Evolutionary conservation across 306 rosid species (phyloP), one percentile per base, ranked within the genome.

Genomic region (Lagenaria siceraria): DNA sequence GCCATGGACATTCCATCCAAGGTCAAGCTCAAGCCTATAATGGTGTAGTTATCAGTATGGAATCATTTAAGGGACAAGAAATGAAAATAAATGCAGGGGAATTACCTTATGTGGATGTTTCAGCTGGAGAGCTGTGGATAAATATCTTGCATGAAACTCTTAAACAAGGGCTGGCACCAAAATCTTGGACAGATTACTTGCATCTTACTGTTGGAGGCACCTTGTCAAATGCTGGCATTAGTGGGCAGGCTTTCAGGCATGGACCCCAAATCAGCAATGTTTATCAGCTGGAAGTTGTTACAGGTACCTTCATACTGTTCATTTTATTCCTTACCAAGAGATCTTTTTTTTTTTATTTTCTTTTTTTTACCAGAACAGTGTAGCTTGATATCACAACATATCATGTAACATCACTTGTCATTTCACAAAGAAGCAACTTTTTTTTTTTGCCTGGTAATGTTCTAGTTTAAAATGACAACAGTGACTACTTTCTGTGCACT

Each of bases 101-200:
- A 29, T 74, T 38, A 38, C 89, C 98, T 72, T 92, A 87, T 78
- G 98, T 84, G 29, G 99, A 96, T 80, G 99, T 89, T 38, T 89
- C 97, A 7, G 97, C 90, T 4, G 98, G 99, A 29, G 93, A 92
- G 85, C 81, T 96, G 83, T 96, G 99, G 99, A 92, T 96, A 78
- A 88, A 90, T 78, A 83, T 96, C 79, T 82, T 96, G 88, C 92
- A 84, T 89, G 93, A 90, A 78, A 89, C 97, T 52, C 90, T 96
- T 25, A 82, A 86, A 83, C 77, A 84, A 80, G 99, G 98, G 61
- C 73, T 96, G 73, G 90, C 99, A 51, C 99, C 99, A 9, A 96
- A 92, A 62, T 96, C 98, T 55, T 96, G 99, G 99, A 96, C 99
- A 11, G 99, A 96, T 85, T 96, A 96, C 65, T 93, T 96, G 82